phyloP scores from a whole-genome alignment of 2,329 filamentous ascomycete genomes.

The Neophaeococcomyces aloes region DNA sequence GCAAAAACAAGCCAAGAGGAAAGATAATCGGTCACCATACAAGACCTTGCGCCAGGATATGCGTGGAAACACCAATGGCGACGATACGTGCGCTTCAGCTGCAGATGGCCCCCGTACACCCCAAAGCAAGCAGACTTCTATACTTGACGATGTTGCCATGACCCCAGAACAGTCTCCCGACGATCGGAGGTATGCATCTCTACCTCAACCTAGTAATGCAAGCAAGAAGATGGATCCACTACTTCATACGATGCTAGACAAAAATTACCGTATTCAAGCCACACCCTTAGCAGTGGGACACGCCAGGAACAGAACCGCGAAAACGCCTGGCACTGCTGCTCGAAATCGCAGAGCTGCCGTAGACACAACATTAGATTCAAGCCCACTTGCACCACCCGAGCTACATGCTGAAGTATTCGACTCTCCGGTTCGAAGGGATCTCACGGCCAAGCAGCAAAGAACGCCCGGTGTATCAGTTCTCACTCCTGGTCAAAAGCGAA shows the following conservation, averaged over 20 bases:
- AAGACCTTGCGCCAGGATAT: constrained; percentile 61
- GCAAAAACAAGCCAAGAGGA: constrained; percentile 36
- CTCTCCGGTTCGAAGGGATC: constrained; percentile 48
- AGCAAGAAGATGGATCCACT: constrained; percentile 54
- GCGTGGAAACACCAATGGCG: constrained; percentile 31
- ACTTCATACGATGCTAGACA: constrained; percentile 85
- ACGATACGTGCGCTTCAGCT: constrained; percentile 26
- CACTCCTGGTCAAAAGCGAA: constrained; percentile 45
- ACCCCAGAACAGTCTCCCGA: constrained; percentile 50
- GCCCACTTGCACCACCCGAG: constrained; percentile 63
- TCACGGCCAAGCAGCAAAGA: constrained; percentile 40
- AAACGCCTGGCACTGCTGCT: constrained; percentile 25
- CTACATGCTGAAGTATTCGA: constrained; percentile 77
- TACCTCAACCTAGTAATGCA: constrained; percentile 31
- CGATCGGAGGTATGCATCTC: constrained; percentile 40
- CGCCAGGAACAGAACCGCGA: constrained; percentile 15
- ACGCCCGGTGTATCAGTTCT: constrained; percentile 69
- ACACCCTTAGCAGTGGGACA: constrained; percentile 54
- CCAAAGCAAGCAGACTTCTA: constrained; percentile 11
- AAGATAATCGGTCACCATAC: constrained; percentile 64
- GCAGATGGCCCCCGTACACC: constrained; percentile 20
- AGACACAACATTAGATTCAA: constrained; percentile 46
- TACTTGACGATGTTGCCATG: constrained; percentile 44
- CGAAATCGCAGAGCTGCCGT: constrained; percentile 13
- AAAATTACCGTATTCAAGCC: constrained; percentile 86